Evolutionary conservation across 495 filamentous ascomycete genomes (phyloP).

Genomic region (Lasiosphaeria ovina): DNA sequence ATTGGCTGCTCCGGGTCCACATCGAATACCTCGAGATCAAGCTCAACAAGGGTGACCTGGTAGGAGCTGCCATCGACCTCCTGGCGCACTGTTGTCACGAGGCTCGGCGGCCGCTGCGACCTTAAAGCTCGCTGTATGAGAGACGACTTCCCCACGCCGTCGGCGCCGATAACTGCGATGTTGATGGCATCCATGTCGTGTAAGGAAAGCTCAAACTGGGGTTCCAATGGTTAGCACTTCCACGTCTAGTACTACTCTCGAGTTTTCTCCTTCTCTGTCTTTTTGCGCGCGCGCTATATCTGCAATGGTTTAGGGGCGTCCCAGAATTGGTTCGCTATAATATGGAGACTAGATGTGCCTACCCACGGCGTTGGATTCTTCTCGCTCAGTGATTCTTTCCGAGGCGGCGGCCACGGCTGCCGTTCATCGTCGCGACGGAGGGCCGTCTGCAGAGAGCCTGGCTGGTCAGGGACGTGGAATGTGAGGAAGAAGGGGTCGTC

Average conservation of each 20-base stretch:
- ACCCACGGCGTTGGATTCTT: slow-evolving; percentile 37
- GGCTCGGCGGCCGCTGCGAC: slow-evolving; percentile 55
- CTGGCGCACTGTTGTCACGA: slow-evolving; percentile 63
- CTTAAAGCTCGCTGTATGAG: slow-evolving; percentile 82
- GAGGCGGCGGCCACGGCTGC: slow-evolving; percentile 37
- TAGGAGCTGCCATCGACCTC: slow-evolving; percentile 74
- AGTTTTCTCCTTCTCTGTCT: background rate
- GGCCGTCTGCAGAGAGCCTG: slow-evolving; percentile 16
- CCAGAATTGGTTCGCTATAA: background rate
- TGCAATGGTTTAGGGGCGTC: background rate
- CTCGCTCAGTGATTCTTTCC: slow-evolving; percentile 40
- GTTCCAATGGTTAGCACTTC: slow-evolving; percentile 22
- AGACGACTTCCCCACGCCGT: slow-evolving; percentile 82
- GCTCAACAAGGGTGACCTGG: slow-evolving; percentile 76
- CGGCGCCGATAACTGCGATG: slow-evolving; percentile 79
- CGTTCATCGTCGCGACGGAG: slow-evolving; percentile 35
- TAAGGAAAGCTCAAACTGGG: slow-evolving; percentile 26
- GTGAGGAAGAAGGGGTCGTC: slow-evolving; percentile 49
- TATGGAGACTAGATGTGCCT: slow-evolving; percentile 13
- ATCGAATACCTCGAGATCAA: slow-evolving; percentile 65
- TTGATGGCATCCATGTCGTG: slow-evolving; percentile 64
- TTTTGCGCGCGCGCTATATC: background rate
- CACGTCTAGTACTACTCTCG: background rate
- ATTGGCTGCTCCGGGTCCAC: slow-evolving; percentile 65
- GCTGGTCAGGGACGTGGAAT: slow-evolving; percentile 27